phyloP scores from a whole-genome alignment of 2,329 filamentous ascomycete genomes.

The Paecilomyces sp. region DNA sequence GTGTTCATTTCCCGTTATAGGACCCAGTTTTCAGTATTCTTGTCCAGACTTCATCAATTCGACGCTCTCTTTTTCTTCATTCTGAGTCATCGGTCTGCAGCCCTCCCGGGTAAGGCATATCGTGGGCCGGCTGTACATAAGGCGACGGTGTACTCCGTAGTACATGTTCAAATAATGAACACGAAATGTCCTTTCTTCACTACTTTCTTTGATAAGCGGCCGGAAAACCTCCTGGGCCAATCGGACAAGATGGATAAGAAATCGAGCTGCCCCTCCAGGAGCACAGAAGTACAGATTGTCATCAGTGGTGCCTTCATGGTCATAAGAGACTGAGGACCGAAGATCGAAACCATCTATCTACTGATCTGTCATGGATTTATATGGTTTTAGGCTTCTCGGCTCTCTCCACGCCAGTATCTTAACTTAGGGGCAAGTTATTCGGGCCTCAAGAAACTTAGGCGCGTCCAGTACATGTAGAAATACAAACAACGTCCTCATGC shows the following conservation, averaged over 20 bases:
- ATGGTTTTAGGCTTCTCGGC: too few relatives aligned
- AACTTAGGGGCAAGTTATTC: too few relatives aligned
- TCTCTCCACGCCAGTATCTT: too few relatives aligned
- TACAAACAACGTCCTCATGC: too few relatives aligned
- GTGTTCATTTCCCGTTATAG: background rate
- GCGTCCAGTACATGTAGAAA: too few relatives aligned
- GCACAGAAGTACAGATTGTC: background rate
- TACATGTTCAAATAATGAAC: too few relatives aligned
- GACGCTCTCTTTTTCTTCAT: background rate
- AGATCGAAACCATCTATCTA: too few relatives aligned
- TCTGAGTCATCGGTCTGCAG: background rate
- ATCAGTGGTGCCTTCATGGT: background rate
- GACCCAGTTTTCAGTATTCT: background rate
- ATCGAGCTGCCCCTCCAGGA: background rate
- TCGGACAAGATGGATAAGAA: background rate
- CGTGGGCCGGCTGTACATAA: background rate
- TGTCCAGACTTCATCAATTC: background rate
- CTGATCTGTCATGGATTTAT: too few relatives aligned
- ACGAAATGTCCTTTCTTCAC: background rate
- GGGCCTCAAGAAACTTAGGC: too few relatives aligned
- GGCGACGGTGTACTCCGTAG: background rate
- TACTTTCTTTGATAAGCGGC: background rate
- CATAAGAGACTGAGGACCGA: background rate
- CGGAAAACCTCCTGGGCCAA: background rate
- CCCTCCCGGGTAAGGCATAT: background rate